Percentiles rank a stretch among this genome's conserved stretches.
These are phyloP conservation scores for Ilyonectria mors-panacis DNA, from an alignment of 2,329 filamentous ascomycete species.

Conservation along the genomic window DNA sequence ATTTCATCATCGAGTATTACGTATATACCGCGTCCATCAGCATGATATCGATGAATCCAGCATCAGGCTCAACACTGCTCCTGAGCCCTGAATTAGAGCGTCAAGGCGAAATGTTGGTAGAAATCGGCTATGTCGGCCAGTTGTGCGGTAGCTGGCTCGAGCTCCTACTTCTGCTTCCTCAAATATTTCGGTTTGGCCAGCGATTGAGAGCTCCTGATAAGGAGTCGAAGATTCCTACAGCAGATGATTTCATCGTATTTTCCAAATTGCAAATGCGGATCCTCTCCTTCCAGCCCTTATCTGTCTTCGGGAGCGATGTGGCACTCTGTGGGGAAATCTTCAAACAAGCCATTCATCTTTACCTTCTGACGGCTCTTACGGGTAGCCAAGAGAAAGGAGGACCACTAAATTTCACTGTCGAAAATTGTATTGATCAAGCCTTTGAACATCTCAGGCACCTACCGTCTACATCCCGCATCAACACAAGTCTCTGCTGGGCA, in stretches of 20 bases:
- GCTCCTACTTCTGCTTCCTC: slow-evolving; percentile 44
- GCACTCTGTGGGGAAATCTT: slow-evolving; percentile 53
- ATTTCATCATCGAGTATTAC: slow-evolving; percentile 59
- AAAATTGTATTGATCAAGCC: slow-evolving; percentile 29
- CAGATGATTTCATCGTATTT: slow-evolving; percentile 55
- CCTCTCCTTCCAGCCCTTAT: slow-evolving; percentile 50
- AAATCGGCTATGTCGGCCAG: slow-evolving; percentile 42
- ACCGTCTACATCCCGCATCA: slow-evolving; percentile 39
- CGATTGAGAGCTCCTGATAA: slow-evolving; percentile 27
- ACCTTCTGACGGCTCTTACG: slow-evolving; percentile 41
- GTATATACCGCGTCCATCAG: slow-evolving; percentile 56
- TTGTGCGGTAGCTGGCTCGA: slow-evolving; percentile 48
- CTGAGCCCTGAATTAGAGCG: slow-evolving; percentile 37
- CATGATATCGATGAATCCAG: slow-evolving; percentile 56
- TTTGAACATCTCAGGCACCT: slow-evolving; percentile 39
- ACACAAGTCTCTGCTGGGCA: slow-evolving; percentile 48
- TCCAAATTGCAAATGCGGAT: slow-evolving; percentile 53
- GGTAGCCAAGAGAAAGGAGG: neutral
- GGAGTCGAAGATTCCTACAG: slow-evolving; percentile 43
- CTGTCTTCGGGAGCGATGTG: slow-evolving; percentile 48
- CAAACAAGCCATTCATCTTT: slow-evolving; percentile 55
- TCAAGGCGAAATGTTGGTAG: slow-evolving; percentile 34
- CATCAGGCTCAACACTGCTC: slow-evolving; percentile 32
- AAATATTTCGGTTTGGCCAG: slow-evolving; percentile 54
- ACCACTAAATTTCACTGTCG: neutral